phyloP scores from a whole-genome alignment of 495 filamentous ascomycete genomes.

The Penicillium canescens region DNA sequence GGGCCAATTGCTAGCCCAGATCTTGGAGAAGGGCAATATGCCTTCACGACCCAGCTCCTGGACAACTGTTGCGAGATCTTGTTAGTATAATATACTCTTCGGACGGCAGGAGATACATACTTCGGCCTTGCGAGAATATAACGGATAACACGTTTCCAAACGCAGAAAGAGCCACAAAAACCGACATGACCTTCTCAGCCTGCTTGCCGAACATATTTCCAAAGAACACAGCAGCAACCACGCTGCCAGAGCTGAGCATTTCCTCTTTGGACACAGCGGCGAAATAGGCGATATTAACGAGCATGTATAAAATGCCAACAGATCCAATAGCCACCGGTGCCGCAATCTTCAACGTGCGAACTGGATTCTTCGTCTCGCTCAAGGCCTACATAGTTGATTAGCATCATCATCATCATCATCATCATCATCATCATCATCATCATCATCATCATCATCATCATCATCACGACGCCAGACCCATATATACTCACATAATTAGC shows the following conservation, averaged over 20 bases:
- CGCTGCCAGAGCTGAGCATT: constrained; percentile 56
- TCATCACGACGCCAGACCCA: background rate
- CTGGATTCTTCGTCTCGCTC: constrained; percentile 62
- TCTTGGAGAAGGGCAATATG: constrained; percentile 57
- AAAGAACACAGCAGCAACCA: constrained; percentile 67
- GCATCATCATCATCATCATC: constrained; percentile 2
- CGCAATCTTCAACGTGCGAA: constrained; percentile 62
- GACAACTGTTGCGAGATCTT: constrained; percentile 36
- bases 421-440: constrained; percentile 4
- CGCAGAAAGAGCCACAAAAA: constrained; percentile 71
- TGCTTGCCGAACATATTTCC: constrained; percentile 63
- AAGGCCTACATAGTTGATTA: constrained; percentile 46
- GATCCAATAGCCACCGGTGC: constrained; percentile 61
- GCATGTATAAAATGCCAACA: constrained; percentile 65
- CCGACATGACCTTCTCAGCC: constrained; percentile 61
- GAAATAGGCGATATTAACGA: constrained; percentile 74
- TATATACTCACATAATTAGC: constrained; percentile 48
- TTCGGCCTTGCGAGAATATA: constrained; percentile 67
- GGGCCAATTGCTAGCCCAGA: constrained; percentile 67
- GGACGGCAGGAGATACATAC: constrained; percentile 22
- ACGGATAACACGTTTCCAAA: constrained; percentile 71
- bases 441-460: constrained; percentile 6
- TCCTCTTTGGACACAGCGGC: constrained; percentile 65
- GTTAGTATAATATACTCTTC: constrained; percentile 2
- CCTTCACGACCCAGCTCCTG: constrained; percentile 69